Percentiles rank a stretch among this genome's conserved stretches.
These are phyloP conservation scores for Alternaria triticimaculans DNA, from an alignment of 2,329 filamentous ascomycete species.

Conservation along the genomic window DNA sequence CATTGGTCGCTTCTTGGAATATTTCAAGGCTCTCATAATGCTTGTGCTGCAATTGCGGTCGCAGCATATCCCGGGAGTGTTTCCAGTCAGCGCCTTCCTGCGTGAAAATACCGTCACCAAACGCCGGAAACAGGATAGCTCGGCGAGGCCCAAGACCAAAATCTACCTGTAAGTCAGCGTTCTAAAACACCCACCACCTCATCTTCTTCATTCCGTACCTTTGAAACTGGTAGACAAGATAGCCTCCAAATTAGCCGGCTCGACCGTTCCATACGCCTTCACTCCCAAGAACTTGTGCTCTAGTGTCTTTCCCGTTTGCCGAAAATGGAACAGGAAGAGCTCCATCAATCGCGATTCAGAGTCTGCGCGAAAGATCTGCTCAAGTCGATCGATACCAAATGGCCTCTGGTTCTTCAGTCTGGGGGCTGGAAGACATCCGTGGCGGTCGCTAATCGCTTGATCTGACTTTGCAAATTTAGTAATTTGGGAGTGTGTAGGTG, in stretches of 20 bases:
- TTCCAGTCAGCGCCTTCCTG: slow-evolving; percentile 21
- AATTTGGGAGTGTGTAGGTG: background rate
- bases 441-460: slow-evolving; percentile 13
- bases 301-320: slow-evolving; percentile 40
- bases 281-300: slow-evolving; percentile 29
- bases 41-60: background rate
- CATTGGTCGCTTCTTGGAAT: background rate
- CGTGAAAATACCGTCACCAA: slow-evolving; percentile 52
- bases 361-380: slow-evolving; percentile 30
- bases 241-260: slow-evolving; percentile 33
- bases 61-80: background rate
- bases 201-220: slow-evolving; percentile 7
- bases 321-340: slow-evolving; percentile 43
- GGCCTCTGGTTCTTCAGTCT: slow-evolving; percentile 27
- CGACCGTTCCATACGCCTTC: slow-evolving; percentile 28
- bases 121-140: slow-evolving; percentile 44
- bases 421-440: slow-evolving; percentile 26
- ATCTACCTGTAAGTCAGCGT: slow-evolving; percentile 25
- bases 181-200: too few relatives aligned
- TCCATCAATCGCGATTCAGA: slow-evolving; percentile 34
- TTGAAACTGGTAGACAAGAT: slow-evolving; percentile 29
- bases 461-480: slow-evolving; percentile 6
- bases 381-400: slow-evolving; percentile 28
- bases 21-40: background rate
- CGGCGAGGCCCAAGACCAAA: slow-evolving; percentile 48